Conservation (phyloP, 2,329 filamentous ascomycete species). For the Dactylellina leptospora region DNA sequence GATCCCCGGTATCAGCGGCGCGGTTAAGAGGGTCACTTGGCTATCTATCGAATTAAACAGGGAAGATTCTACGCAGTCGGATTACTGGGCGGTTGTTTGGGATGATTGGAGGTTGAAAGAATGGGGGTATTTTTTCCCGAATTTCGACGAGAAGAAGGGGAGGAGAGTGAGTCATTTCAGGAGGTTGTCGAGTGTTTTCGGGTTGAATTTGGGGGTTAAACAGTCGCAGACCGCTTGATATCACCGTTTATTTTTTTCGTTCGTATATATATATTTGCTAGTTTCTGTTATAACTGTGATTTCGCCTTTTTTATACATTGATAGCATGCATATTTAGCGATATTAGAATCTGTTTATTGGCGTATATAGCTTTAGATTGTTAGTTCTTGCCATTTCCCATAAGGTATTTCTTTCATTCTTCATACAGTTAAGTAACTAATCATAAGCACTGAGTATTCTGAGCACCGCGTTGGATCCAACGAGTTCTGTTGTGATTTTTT, state of each 20-base stretch:
- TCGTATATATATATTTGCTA: neutral
- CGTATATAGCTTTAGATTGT: too few species aligned
- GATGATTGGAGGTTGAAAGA: conserved; percentile 29
- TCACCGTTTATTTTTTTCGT: neutral
- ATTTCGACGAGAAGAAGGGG: conserved; percentile 19
- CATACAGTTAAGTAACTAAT: too few species aligned
- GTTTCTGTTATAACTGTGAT: too few species aligned
- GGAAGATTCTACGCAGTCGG: conserved; percentile 28
- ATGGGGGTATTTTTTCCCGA: conserved; percentile 32
- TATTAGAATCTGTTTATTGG: too few species aligned
- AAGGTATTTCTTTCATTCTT: neutral
- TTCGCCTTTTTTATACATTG: too few species aligned
- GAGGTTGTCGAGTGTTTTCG: conserved; percentile 19
- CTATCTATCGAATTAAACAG: conserved; percentile 24
- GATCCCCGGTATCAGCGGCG: conserved; percentile 3
- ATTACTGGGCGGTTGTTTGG: conserved; percentile 36
- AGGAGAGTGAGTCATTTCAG: conserved; percentile 18
- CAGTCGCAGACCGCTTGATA: neutral
- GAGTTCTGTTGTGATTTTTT: too few species aligned
- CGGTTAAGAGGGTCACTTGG: conserved; percentile 33
- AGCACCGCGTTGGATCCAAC: too few species aligned
- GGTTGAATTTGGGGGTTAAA: conserved; percentile 1
- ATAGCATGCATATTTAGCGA: too few species aligned
- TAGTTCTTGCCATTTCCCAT: neutral
- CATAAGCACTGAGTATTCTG: too few species aligned